Base-by-base conservation (phyloP, 768 basidiomycete species). In the Lanmaoa pseudosensibilis region DNA sequence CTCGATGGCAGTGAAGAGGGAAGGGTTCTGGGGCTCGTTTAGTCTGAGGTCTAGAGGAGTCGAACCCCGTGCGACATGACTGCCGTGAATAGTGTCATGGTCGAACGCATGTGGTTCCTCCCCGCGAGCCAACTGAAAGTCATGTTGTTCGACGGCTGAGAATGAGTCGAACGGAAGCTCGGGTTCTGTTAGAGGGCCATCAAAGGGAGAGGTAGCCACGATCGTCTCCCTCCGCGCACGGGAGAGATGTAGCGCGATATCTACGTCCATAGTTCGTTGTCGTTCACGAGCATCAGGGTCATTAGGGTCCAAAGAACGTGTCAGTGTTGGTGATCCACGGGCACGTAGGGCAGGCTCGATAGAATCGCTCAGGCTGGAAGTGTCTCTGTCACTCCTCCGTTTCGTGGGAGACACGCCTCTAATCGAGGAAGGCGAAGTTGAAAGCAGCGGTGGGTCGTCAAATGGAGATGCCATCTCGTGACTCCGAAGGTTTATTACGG, bases 181-280 rank as follows among this genome's bases (percentile, higher is more conserved):
- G 2, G 66, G 38, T 18, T 70, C 70, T 7, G 65, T 72, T 61
- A 50, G 74, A 57, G 63, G 73, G 51, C 9, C 50, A n/a, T 65
- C 67, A 27, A 66, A 73, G 21, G 75, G 71, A 13, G 75, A 62
- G 25, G 78, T 68, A 1, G 76, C 72, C 5, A 75, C 70, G 8
- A 84, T 64, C 0, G 87, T 87, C 49, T 85, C 85, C 57, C 86
- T 78, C 21, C 90, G 81, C 1, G 88, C 89, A 21, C 83, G 79
- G 23, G 87, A 88, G 40, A 89, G 81, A 33, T 89, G 87, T 68
- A 91, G 81, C 51, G 90, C 92, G 89, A 93, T 92, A 65, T 95
- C 94, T 1, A 91, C 91, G 65, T 98, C 95, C 87, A 97, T 91
- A 7, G 92, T 86, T 36, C 90, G 83, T 77, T 98, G 94, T 19